phyloP scores from a whole-genome alignment of 371 early-diverging fungal genomes.

The Umbelopsis sp. region DNA sequence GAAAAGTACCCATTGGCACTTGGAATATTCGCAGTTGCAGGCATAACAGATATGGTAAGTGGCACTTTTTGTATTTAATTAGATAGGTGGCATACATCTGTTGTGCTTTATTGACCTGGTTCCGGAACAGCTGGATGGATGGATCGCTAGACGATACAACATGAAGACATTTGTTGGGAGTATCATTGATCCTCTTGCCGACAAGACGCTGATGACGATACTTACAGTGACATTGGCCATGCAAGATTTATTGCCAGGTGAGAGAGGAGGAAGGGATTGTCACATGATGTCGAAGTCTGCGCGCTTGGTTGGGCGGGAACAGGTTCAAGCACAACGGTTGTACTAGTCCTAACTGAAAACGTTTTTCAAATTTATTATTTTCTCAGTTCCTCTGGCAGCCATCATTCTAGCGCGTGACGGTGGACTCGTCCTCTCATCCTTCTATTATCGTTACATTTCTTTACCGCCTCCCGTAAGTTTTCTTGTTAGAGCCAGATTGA shows the following conservation, averaged over 20 bases:
- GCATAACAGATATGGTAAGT: slow-evolving; percentile 83
- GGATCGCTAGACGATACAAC: slow-evolving; percentile 86
- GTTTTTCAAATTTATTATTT: background rate
- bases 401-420: slow-evolving; percentile 90
- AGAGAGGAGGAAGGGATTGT: slow-evolving; percentile 14
- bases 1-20: slow-evolving; percentile 73
- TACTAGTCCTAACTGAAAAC: slow-evolving; percentile 12
- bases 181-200: slow-evolving; percentile 95
- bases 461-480: slow-evolving; percentile 82
- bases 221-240: slow-evolving; percentile 81
- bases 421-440: slow-evolving; percentile 76
- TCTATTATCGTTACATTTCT: slow-evolving; percentile 87
- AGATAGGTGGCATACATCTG: background rate
- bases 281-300: background rate
- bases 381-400: slow-evolving; percentile 71
- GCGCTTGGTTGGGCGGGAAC: background rate
- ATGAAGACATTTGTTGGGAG: slow-evolving; percentile 88
- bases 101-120: background rate
- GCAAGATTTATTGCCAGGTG: slow-evolving; percentile 80
- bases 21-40: slow-evolving; percentile 76
- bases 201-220: slow-evolving; percentile 93
- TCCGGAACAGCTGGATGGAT: slow-evolving; percentile 79
- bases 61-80: slow-evolving; percentile 18
- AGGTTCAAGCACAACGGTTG: background rate
- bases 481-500: background rate